These are phyloP conservation scores for Mycena leptocephala DNA, from an alignment of 768 basidiomycete species.

Conservation along the genomic window DNA sequence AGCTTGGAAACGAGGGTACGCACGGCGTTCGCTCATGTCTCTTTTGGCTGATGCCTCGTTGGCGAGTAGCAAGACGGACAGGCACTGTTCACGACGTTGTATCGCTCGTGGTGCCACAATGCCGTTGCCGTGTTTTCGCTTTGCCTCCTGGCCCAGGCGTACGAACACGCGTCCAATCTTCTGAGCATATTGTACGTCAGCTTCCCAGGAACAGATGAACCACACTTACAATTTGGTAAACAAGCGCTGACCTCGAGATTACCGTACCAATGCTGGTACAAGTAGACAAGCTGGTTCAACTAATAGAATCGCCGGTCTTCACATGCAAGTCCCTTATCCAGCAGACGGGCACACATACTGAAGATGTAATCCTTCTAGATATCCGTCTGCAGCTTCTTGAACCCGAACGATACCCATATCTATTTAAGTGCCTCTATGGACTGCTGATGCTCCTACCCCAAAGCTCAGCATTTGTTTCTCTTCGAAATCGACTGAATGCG, in stretches of 20 bases:
- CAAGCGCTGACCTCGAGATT: constrained; percentile 95
- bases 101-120: constrained; percentile 99
- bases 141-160: constrained; percentile 97
- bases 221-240: neutral
- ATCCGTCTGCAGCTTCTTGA: constrained; percentile 95
- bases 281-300: constrained; percentile 96
- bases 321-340: constrained; percentile 76
- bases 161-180: constrained; percentile 98
- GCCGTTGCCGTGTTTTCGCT: constrained; percentile 97
- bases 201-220: neutral
- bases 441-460: constrained; percentile 97
- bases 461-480: constrained; percentile 95
- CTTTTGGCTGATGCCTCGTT: neutral
- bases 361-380: constrained; percentile 59
- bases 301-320: constrained; percentile 98
- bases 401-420: constrained; percentile 95
- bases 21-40: constrained; percentile 10
- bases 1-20: constrained; percentile 93
- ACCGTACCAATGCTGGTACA: constrained; percentile 96
- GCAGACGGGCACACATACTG: neutral
- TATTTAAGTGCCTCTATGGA: constrained; percentile 98
- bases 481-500: constrained; percentile 94
- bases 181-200: constrained; percentile 89
- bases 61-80: constrained; percentile 91
- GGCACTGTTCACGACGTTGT: constrained; percentile 93